Evolutionary conservation across 169 alveolate genomes (phyloP).

Genomic region (Plasmodium ovale): DNA sequence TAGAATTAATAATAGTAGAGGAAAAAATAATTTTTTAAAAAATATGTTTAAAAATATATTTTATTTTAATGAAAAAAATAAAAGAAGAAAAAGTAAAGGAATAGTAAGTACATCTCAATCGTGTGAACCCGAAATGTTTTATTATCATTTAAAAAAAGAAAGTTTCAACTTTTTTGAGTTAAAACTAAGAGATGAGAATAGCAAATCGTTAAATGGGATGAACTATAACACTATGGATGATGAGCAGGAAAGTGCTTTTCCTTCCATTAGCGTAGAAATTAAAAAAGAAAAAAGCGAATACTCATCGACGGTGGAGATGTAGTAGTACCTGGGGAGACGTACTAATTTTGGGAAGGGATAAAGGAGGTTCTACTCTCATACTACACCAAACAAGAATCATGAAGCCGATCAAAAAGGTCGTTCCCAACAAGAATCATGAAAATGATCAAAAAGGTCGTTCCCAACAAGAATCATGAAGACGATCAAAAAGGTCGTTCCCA

Average conservation of each 20-base stretch:
- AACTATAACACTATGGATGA: neutral
- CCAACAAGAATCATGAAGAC: too few species aligned
- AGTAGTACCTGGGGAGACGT: too few species aligned
- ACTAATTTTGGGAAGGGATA: too few species aligned
- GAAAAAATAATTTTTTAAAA: constrained; percentile 35
- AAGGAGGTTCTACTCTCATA: too few species aligned
- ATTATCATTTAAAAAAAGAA: constrained; percentile 18
- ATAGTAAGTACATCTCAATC: constrained; percentile 23
- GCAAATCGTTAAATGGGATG: constrained; percentile 9
- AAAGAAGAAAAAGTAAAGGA: constrained; percentile 5
- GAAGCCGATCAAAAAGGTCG: too few species aligned
- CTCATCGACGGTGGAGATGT: too few species aligned
- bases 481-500: too few species aligned
- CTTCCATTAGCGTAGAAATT: neutral
- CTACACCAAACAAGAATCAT: too few species aligned
- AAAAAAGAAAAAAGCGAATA: neutral
- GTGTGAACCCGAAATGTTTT: constrained; percentile 67
- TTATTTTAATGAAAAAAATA: constrained; percentile 37
- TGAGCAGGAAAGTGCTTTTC: neutral
- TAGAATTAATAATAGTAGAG: constrained; percentile 29
- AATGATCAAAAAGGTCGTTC: too few species aligned
- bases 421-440: too few species aligned
- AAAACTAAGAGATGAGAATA: constrained; percentile 38
- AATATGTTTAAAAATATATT: constrained; percentile 41
- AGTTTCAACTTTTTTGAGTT: constrained; percentile 37